Base-by-base conservation (phyloP, 1,284 basidiomycete species). In the Mycena sp. region DNA sequence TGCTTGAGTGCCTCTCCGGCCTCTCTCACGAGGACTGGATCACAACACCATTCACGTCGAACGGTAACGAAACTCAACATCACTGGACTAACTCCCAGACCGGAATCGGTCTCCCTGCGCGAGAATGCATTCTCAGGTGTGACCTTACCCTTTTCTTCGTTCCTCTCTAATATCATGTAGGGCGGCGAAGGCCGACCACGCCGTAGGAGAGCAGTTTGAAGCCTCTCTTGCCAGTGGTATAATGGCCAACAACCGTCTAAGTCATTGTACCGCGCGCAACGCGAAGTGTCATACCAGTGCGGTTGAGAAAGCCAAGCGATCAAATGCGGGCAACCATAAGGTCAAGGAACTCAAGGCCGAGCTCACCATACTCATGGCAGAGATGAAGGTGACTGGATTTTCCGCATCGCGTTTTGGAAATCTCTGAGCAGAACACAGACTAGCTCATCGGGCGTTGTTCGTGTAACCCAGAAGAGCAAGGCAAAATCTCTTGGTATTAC, bases 231-330 rank as follows among this genome's bases (percentile, higher is more conserved):
- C 6, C 10, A 44, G 19, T 21, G 41, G 52, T 35, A 29, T 54
- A 12, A 44, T 54, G 26, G 9, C 52, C 52, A 54, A 35, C 16
- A 35, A 21, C 28, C 40, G 40, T 14, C 25, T 54, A 12, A 44
- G 29, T 25, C 52, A 44, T 44, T 28, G 52, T 5, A 54, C 52
- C 11, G 40, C 26, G n/a, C 52, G 52, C 29, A 54, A 44, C 25
- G 14, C 41, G 2, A 56, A 56, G 44, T 43, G 54, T 28, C 54
- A 56, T 21, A 56, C 54, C 43, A 56, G 54, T 46, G 44, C 54
- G 5, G 11, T 56, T 16, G 23, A 56, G 44, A 46, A 56, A 19
- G 44, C 54, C 3, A 17, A 46, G 41, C 29, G 14, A 9, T 23
- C 43, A 25, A 16, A 10, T 25, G 9, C 54, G n/a, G 29, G 43